Conservation (phyloP, 495 filamentous ascomycete species). For the Penicillium manginii region DNA sequence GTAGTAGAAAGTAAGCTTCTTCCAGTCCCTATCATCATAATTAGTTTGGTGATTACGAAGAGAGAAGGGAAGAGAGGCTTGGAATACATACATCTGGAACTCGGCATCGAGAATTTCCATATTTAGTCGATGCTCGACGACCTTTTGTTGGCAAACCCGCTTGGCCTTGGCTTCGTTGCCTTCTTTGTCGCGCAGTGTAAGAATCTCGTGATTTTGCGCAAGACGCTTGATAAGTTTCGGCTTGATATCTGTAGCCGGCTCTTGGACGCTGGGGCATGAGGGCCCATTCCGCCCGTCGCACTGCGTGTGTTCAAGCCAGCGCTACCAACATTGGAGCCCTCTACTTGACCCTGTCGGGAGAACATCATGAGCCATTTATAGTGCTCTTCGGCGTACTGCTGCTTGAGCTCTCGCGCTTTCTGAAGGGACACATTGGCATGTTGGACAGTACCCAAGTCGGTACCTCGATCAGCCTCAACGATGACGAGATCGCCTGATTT, state of each 20-base stretch:
- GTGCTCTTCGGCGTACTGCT: constrained; percentile 88
- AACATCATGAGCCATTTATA: constrained; percentile 98
- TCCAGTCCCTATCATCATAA: constrained; percentile 77
- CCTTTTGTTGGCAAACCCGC: constrained; percentile 93
- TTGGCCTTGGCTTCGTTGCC: constrained; percentile 98
- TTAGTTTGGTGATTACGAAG: constrained; percentile 1
- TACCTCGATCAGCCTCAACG: constrained; percentile 94
- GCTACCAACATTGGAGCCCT: constrained; percentile 59
- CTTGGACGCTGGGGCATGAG: constrained; percentile 73
- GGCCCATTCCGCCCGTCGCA: constrained; percentile 75
- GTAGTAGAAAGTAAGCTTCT: constrained; percentile 98
- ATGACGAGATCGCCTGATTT: constrained; percentile 93
- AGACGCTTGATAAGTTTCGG: constrained; percentile 95
- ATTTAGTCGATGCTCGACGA: constrained; percentile 87
- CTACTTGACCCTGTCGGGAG: constrained; percentile 68
- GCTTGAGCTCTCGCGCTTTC: constrained; percentile 83
- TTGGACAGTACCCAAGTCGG: constrained; percentile 91
- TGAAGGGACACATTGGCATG: constrained; percentile 81
- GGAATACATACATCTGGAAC: constrained; percentile 84
- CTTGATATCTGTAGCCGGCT: constrained; percentile 78
- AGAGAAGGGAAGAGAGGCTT: not conserved
- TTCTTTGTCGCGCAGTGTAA: constrained; percentile 88
- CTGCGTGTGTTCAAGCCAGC: constrained; percentile 59
- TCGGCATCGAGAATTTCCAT: constrained; percentile 99
- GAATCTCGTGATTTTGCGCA: constrained; percentile 87